Percentiles rank a stretch among this genome's conserved stretches.
Evolutionary conservation across 768 basidiomycete species (phyloP).

Genomic region (Hebeloma cylindrosporum): DNA sequence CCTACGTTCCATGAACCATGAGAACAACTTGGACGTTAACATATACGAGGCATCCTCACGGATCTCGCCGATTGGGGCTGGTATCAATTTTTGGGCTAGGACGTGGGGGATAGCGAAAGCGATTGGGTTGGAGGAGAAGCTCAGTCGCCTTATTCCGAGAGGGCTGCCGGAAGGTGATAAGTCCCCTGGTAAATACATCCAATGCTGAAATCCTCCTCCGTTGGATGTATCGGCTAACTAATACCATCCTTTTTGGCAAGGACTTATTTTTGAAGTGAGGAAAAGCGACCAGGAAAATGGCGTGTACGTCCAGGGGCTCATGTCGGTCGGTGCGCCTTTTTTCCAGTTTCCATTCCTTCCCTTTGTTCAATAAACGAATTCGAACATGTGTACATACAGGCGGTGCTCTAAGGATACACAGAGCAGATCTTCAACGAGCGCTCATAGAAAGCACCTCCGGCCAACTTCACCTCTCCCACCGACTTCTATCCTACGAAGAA

Average conservation of each 20-base stretch:
- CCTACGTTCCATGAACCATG: slow-evolving; percentile 13
- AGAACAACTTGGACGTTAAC: slow-evolving; percentile 30
- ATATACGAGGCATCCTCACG: slow-evolving; percentile 41
- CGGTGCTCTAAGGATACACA: slow-evolving; percentile 31
- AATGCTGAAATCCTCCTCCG: neutral
- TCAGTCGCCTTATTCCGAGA: slow-evolving; percentile 12
- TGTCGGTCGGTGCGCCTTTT: slow-evolving; percentile 19
- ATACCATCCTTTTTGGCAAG: neutral
- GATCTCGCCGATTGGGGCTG: slow-evolving; percentile 44
- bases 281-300: slow-evolving; percentile 27
- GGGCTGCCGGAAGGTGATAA: slow-evolving; percentile 19
- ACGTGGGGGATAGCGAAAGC: slow-evolving; percentile 38
- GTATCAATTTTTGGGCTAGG: slow-evolving; percentile 41
- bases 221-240: neutral
- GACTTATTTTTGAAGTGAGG: slow-evolving; percentile 3
- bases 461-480: slow-evolving; percentile 33
- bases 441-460: slow-evolving; percentile 24
- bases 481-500: slow-evolving; percentile 30
- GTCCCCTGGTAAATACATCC: slow-evolving; percentile 9
- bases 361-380: neutral
- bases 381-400: slow-evolving; percentile 16
- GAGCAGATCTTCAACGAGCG: slow-evolving; percentile 35
- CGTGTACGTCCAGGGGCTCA: slow-evolving; percentile 23
- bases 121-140: slow-evolving; percentile 32
- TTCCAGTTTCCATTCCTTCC: neutral